Evolutionary conservation across 1,284 basidiomycete species (phyloP).

Genomic region (Papiliotrema laurentii): DNA sequence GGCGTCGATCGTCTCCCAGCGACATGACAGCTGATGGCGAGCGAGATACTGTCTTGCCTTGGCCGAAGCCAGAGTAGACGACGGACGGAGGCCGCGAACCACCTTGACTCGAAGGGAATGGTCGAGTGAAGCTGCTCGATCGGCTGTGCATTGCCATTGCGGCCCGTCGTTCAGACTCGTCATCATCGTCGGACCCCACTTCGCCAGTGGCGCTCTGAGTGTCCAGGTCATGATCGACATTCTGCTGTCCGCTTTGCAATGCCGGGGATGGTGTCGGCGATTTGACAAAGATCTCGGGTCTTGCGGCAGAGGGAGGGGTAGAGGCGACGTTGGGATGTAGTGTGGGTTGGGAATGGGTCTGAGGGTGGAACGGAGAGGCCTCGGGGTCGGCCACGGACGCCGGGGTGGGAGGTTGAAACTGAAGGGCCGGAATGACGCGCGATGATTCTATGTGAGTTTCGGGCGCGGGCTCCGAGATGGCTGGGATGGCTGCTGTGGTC

Average conservation of each 20-base stretch:
- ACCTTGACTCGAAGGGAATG: background rate
- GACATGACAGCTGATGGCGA: slow-evolving; percentile 2
- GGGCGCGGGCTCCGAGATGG: no score
- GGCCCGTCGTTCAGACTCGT: slow-evolving; percentile 9
- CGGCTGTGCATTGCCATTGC: slow-evolving; percentile 1
- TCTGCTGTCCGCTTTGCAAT: background rate
- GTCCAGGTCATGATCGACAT: slow-evolving; percentile 15
- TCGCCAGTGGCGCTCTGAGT: slow-evolving; percentile 20
- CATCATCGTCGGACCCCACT: slow-evolving; percentile 26
- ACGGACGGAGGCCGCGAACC: slow-evolving; percentile 5
- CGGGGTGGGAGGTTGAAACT: slow-evolving; percentile 33
- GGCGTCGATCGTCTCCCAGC: slow-evolving; percentile 3
- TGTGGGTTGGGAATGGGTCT: slow-evolving; percentile 8
- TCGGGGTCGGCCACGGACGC: slow-evolving; percentile 24
- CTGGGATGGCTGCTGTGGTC: background rate
- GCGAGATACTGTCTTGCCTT: background rate
- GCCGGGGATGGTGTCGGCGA: background rate
- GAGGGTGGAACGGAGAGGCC: slow-evolving; percentile 24
- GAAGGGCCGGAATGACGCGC: slow-evolving; percentile 6
- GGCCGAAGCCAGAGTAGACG: background rate
- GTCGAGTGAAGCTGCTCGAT: slow-evolving; percentile 4
- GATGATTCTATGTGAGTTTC: no score
- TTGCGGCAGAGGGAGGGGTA: background rate
- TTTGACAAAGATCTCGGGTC: background rate
- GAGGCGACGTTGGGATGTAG: background rate